Evolutionary conservation across 2,329 filamentous ascomycete genomes (phyloP).

Genomic region (Xylaria sp.): DNA sequence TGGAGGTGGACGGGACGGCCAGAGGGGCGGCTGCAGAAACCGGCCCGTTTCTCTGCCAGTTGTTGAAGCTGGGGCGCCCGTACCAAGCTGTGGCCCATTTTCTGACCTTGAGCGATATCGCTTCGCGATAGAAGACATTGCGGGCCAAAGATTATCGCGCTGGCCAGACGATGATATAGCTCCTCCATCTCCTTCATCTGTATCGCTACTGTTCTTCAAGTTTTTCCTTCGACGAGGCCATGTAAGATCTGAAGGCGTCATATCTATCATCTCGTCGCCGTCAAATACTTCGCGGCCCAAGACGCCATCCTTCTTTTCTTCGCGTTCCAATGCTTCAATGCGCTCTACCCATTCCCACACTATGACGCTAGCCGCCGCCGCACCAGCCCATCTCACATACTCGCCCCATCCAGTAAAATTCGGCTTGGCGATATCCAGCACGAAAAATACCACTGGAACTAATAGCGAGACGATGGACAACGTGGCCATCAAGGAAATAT

Average conservation of each 20-base stretch:
- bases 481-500: conserved; percentile 80
- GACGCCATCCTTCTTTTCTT: conserved; percentile 93
- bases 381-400: conserved; percentile 95
- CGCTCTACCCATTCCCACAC: conserved; percentile 98
- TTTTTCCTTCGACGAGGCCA: conserved; percentile 49
- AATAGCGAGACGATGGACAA: conserved; percentile 82
- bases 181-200: conserved; percentile 43
- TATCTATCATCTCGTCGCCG: conserved; percentile 88
- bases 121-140: conserved; percentile 48
- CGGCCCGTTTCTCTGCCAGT: conserved; percentile 35
- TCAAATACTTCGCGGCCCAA: conserved; percentile 90
- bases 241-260: conserved; percentile 56
- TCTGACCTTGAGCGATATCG: conserved; percentile 44
- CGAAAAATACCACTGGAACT: conserved; percentile 91
- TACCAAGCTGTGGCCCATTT: conserved; percentile 29
- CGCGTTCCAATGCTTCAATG: conserved; percentile 88
- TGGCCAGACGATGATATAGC: conserved; percentile 37
- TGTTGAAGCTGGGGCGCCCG: conserved; percentile 30
- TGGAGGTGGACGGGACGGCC: conserved; percentile 62
- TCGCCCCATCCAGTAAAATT: conserved; percentile 92
- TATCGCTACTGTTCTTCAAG: conserved; percentile 38
- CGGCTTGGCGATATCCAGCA: conserved; percentile 85
- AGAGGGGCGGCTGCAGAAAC: conserved; percentile 56
- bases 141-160: conserved; percentile 47
- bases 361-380: conserved; percentile 91